Evolutionary conservation across 805 yeast genomes (phyloP).

Genomic region (Starmerella potacharoeniae): DNA sequence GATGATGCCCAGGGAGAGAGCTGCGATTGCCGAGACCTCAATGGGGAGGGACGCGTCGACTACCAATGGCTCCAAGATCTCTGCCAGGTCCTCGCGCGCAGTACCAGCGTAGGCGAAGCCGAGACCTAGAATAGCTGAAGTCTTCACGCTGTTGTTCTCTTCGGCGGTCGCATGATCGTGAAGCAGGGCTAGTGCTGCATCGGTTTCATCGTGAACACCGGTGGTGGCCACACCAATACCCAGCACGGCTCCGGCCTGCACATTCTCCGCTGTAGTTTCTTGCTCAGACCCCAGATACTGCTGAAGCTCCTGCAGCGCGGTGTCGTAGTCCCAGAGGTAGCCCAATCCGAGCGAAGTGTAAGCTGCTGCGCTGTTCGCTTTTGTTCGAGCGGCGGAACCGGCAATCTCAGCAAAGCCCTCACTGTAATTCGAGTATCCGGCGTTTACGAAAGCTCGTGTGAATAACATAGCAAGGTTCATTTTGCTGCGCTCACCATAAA

Average conservation of each 20-base stretch:
- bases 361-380: conserved; percentile 53
- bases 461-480: conserved; percentile 92
- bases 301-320: conserved; percentile 83
- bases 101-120: conserved; percentile 95
- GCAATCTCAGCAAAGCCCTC: conserved; percentile 49
- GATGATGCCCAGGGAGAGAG: conserved; percentile 84
- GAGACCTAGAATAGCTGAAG: conserved; percentile 79
- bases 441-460: conserved; percentile 80
- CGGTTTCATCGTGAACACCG: conserved; percentile 92
- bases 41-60: conserved; percentile 63
- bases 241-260: conserved; percentile 86
- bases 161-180: conserved; percentile 64
- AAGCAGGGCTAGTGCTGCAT: conserved; percentile 75
- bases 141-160: conserved; percentile 34
- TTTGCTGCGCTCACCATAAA: conserved; percentile 63
- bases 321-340: conserved; percentile 80
- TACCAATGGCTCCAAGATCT: conserved; percentile 67
- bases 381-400: conserved; percentile 9
- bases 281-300: conserved; percentile 66
- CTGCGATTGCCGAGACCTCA: conserved; percentile 75
- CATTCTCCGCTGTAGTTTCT: conserved; percentile 42
- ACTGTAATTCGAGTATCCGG: conserved; percentile 74
- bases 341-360: conserved; percentile 87
- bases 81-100: conserved; percentile 69
- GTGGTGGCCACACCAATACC: conserved; percentile 90